Evolutionary conservation across 2,329 filamentous ascomycete genomes (phyloP), one percentile per base, ranked within the genome.

Genomic region (Nothopassalora personata): DNA sequence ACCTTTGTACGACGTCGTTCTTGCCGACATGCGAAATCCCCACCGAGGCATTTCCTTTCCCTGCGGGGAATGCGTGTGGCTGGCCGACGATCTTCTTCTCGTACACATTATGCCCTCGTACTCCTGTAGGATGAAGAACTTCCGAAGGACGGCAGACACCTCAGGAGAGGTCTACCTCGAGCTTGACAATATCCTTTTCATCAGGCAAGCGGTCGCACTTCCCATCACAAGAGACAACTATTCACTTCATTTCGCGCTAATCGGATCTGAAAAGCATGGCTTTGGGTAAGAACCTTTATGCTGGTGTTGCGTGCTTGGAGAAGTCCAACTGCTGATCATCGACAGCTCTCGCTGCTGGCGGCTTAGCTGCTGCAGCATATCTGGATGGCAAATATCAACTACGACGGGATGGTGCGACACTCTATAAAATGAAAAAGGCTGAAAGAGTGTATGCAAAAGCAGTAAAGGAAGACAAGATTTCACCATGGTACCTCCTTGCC

Each of bases 361-460:
- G 57, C 28, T 43, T 64, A n/a, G 69, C 69, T 19, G 75, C 76
- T 11, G 80, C 82, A 45, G 78, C 80, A 13, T 88, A 89, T 66
- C 76, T 88, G 52, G 82, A 91, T 68, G 88, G 84, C 60, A 89
- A 87, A 75, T 86, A 82, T 66, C 83, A 87, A 68, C 68, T 91
- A 47, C 70, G 73, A 34, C 83, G 87, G 68, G 88, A 91, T 70
- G 60, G 86, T 13, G 65, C 68, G 0, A 65, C 66, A 4, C 71
- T 88, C 13, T 68, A 75, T 8, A 73, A 74, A 13, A 59, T 75
- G n/a, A 77, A 74, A 48, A 73, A 71, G 27, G 75, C 75, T 9
- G 73, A 77, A 57, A 77, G 80, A 54, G 72, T 76, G 2, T 79
- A 80, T 56, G 71, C 73, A 4, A 76, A 78, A 71, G 80, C 80